phyloP scores from a whole-genome alignment of 78 protist genomes.

The Dictyostelium intermedium region DNA sequence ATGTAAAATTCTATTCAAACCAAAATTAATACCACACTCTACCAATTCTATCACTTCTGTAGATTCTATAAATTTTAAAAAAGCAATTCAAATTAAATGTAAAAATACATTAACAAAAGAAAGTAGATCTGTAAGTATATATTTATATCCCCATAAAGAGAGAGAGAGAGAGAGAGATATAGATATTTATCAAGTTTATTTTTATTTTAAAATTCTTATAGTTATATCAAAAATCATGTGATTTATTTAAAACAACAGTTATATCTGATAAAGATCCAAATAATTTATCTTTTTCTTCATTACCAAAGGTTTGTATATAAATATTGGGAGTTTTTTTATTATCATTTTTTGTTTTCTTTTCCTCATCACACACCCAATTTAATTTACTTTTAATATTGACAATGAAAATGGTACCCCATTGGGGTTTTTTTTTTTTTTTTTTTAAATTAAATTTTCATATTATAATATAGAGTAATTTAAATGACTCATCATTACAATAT shows the following conservation, averaged over 20 bases:
- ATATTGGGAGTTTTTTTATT: not conserved
- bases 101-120: not conserved
- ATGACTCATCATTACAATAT: not conserved
- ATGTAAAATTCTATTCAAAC: conserved; percentile 19
- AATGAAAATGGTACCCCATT: too few relatives aligned
- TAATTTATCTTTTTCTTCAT: not conserved
- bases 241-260: conserved; percentile 8
- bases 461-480: not conserved
- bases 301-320: not conserved
- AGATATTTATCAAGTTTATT: not conserved
- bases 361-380: not conserved
- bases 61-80: not conserved
- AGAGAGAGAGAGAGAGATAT: too few relatives aligned
- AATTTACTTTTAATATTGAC: too few relatives aligned
- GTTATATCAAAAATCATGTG: not conserved
- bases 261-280: not conserved
- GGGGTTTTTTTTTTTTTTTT: too few relatives aligned
- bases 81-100: conserved; percentile 10
- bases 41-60: not conserved
- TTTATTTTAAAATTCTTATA: not conserved
- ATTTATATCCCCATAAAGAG: too few relatives aligned
- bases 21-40: conserved; percentile 10
- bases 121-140: not conserved
- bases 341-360: not conserved
- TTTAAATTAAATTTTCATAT: too few relatives aligned